phyloP scores from a whole-genome alignment of 345 rosid species.

The Isatis tinctoria region DNA sequence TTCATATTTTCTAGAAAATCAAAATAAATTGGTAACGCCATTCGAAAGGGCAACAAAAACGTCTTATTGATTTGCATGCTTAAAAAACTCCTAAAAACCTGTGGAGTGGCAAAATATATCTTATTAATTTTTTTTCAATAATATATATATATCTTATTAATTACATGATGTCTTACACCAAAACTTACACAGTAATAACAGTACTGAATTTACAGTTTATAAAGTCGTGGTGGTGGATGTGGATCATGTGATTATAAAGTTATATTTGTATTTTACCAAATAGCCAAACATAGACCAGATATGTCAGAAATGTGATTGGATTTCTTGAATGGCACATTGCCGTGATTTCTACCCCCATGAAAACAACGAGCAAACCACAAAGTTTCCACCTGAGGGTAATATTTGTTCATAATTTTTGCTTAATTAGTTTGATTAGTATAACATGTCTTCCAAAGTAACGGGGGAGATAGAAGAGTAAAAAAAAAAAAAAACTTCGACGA shows the following conservation, averaged over 20 bases:
- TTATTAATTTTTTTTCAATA: no score
- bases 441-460: background rate
- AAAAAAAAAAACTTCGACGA: background rate
- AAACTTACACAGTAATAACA: background rate
- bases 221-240: background rate
- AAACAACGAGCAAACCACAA: constrained; percentile 18
- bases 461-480: background rate
- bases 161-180: background rate
- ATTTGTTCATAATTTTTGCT: background rate
- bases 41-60: background rate
- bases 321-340: constrained; percentile 3
- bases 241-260: background rate
- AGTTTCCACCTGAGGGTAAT: background rate
- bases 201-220: background rate
- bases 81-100: no score
- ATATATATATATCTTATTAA: no score
- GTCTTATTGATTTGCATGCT: no score
- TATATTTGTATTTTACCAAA: background rate
- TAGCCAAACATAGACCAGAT: background rate
- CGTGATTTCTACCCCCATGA: background rate
- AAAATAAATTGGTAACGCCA: background rate
- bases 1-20: background rate
- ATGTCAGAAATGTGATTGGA: background rate
- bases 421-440: background rate
- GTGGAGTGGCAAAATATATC: no score